phyloP scores from a whole-genome alignment of 2,329 filamentous ascomycete genomes.

The Colletotrichum tabaci region DNA sequence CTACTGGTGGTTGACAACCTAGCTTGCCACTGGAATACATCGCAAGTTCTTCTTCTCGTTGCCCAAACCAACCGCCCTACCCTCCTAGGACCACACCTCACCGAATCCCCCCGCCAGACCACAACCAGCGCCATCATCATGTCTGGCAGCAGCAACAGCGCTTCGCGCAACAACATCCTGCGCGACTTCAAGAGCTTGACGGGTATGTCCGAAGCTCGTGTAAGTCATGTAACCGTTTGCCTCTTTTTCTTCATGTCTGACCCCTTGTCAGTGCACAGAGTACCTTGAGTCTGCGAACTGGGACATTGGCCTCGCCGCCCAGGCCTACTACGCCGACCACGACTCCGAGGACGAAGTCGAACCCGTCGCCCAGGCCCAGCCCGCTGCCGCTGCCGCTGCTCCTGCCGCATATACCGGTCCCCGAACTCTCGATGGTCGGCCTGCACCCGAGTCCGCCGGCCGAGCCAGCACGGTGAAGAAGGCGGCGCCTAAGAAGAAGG shows the following conservation, averaged over 20 bases:
- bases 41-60: too few species aligned
- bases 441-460: constrained; percentile 60
- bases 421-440: constrained; percentile 74
- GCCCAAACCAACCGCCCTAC: neutral
- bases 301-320: constrained; percentile 75
- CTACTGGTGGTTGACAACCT: neutral
- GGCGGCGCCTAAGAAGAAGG: constrained; percentile 68
- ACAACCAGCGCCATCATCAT: constrained; percentile 22
- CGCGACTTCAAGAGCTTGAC: constrained; percentile 41
- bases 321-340: constrained; percentile 73
- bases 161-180: constrained; percentile 40
- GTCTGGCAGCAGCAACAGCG: constrained; percentile 38
- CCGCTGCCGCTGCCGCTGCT: constrained; percentile 45
- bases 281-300: constrained; percentile 77
- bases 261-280: constrained; percentile 70
- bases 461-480: constrained; percentile 53
- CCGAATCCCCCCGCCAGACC: constrained; percentile 6
- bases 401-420: constrained; percentile 70
- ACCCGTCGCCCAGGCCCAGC: constrained; percentile 52
- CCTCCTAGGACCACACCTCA: neutral
- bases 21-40: neutral
- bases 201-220: constrained; percentile 37
- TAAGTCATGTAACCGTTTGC: constrained; percentile 8
- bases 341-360: constrained; percentile 63
- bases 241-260: constrained; percentile 18